Evolutionary conservation across 208 protist species (phyloP).

Genomic region (Balamuthia mandrillaris): DNA sequence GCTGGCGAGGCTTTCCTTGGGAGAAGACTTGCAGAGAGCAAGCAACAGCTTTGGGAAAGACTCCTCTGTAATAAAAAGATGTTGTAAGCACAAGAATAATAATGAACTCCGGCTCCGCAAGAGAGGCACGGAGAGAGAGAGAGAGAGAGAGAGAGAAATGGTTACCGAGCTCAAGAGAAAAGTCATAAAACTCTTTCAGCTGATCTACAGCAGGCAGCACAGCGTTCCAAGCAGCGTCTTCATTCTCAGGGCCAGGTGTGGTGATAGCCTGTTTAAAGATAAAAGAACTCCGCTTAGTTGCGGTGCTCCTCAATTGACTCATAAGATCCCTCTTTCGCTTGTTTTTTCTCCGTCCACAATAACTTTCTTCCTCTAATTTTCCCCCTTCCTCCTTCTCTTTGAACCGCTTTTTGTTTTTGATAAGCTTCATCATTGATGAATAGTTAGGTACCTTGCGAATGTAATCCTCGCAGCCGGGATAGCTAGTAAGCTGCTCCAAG

Average conservation of each 20-base stretch:
- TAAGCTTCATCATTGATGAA: too few relatives aligned
- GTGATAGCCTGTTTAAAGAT: slow-evolving; percentile 69
- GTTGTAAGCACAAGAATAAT: not conserved
- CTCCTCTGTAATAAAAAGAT: not conserved
- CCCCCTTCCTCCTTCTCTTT: too few relatives aligned
- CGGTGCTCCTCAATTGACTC: too few relatives aligned
- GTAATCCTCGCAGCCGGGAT: slow-evolving; percentile 58
- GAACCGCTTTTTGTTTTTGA: too few relatives aligned
- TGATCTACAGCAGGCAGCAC: slow-evolving; percentile 68
- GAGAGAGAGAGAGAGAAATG: not conserved
- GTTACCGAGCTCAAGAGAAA: slow-evolving; percentile 63
- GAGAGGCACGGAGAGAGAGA: not conserved
- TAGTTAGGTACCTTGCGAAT: slow-evolving; percentile 52
- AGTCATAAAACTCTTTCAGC: slow-evolving; percentile 75
- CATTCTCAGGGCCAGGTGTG: slow-evolving; percentile 61
- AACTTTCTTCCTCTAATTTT: too few relatives aligned
- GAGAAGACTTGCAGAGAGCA: slow-evolving; percentile 65
- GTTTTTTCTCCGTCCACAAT: too few relatives aligned
- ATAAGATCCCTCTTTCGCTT: too few relatives aligned
- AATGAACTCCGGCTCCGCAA: not conserved
- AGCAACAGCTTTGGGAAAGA: slow-evolving; percentile 66
- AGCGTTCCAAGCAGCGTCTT: slow-evolving; percentile 67
- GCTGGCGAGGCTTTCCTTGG: slow-evolving; percentile 55
- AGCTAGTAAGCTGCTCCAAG: slow-evolving; percentile 45
- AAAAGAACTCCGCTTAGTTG: too few relatives aligned